Base-by-base conservation (phyloP, 805 yeast genomes). In the Candida cerambycidarum region DNA sequence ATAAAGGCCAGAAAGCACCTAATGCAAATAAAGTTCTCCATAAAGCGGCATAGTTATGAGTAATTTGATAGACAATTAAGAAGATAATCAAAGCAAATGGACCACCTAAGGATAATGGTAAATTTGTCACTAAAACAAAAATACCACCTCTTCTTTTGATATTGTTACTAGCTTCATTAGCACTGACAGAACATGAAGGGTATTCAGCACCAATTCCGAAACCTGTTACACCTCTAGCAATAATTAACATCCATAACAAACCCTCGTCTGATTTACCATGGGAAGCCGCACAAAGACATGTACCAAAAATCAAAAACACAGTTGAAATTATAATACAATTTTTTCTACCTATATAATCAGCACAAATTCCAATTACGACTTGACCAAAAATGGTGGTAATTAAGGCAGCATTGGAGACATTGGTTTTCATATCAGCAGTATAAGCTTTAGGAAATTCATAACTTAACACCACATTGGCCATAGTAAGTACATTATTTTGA, bases 191-290 rank as follows among this genome's bases (percentile, higher is more conserved):
- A 15, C 83, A 78, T 1, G 85, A 81, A 9, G 85, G 83, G 55
- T 83, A 84, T 57, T 84, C 89, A 27, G 88, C 88, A 48, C 89
- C 89, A 43, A 83, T 77, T 48, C 93, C 93, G 50, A 83, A 78
- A 34, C 93, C 95, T 37, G 84, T 79, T 8, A 83, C 72, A 53
- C 92, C 92, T 59, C 92, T 73, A 47, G 78, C 69, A n/a, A 85
- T 79, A 35, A 80, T 77, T 54, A 85, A 65, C 87, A 80, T 82
- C 89, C 86, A 83, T 55, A 84, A 79, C 83, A 84, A 77, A 9
- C 89, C 89, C 2, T 82, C 68, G 25, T 55, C 56, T 13, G 79
- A 50, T 1, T 47, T 54, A 28, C 89, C 90, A 51, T 83, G 85
- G 10, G 89, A 69, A 15, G 86, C 89, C 34, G 89, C 79, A 58